A percentile compares a stretch with the other conserved stretches of the same genome.
These are phyloP conservation scores for Botrytis tulipae DNA, from an alignment of 2,329 filamentous ascomycete species.

Conservation along the genomic window DNA sequence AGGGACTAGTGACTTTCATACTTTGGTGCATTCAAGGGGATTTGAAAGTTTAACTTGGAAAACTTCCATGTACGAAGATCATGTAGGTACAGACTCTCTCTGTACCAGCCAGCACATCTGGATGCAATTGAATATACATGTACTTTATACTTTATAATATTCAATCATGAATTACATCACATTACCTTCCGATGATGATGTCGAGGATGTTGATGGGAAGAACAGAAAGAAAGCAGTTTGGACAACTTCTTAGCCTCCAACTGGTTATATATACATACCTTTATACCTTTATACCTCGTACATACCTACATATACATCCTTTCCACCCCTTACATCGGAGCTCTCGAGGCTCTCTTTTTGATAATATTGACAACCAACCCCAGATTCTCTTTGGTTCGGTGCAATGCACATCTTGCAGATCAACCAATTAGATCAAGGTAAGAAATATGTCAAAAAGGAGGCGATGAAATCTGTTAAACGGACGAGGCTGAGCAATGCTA, in stretches of 20 bases:
- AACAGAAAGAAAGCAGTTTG: neutral
- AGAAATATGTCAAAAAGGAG: neutral
- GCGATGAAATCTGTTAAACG: neutral
- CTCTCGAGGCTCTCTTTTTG: neutral
- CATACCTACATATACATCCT: neutral
- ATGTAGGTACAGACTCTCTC: neutral
- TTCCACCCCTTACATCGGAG: neutral
- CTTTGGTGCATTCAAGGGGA: neutral
- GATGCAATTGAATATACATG: neutral
- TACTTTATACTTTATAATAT: neutral
- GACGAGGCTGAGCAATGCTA: conserved; percentile 7
- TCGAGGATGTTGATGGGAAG: neutral
- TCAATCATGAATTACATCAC: neutral
- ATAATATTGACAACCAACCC: neutral
- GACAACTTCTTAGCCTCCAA: neutral
- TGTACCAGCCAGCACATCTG: neutral
- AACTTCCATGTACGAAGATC: no score
- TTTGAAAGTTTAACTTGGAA: neutral
- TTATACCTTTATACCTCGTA: neutral
- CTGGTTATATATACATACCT: neutral
- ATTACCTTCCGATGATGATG: neutral
- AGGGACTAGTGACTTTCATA: neutral
- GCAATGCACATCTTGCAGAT: conserved; percentile 3
- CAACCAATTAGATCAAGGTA: neutral
- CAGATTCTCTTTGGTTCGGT: neutral